Evolutionary conservation across 495 filamentous ascomycete genomes (phyloP), one percentile per base, ranked within the genome.

Genomic region (Aspergillus ostianus): DNA sequence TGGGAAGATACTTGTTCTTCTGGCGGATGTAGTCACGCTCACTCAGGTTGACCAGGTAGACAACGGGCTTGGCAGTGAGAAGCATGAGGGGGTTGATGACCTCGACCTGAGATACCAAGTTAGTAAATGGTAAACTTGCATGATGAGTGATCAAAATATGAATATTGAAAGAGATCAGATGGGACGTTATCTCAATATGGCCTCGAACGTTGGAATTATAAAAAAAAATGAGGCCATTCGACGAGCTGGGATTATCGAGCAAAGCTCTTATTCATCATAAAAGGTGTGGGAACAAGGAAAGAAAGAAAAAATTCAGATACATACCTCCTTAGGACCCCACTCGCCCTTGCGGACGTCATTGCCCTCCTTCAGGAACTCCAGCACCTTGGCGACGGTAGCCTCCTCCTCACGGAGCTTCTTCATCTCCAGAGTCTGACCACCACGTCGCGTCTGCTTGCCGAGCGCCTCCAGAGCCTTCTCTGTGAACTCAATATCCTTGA

Each of bases 181-280:
- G 70, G 77, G 78, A 79, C 72, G 80, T 88, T 76, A 87, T 97
- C 90, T 95, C 94, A 98, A 75, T 66, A 85, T 81, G 84, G 79
- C 77, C 85, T 87, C 88, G 82, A 80, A 84, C 83, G 88, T 82
- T 80, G 72, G 80, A 79, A 72, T 72, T 81, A 58, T 81, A 58
- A 61, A 58, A 61, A 23, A 51, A 83, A 86, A 70, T 73, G 73
- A 76, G 70, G 87, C 80, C 85, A 85, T 87, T 97, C 94, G 85
- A 96, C 87, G 94, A 98, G 94, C 94, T 98, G 94, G 94, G 94
- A 92, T 70, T 82, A 82, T 91, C 87, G 89, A 93, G 92, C 90
- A 82, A 79, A 86, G 90, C 92, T 93, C 89, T 96, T 96, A 86
- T 85, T 98, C 94, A 98, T 98, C 94, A 94, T 88, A 64, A 72